Evolutionary conservation across 306 rosid genomes (phyloP).

Genomic region (Elaeagnus macrophylla): DNA sequence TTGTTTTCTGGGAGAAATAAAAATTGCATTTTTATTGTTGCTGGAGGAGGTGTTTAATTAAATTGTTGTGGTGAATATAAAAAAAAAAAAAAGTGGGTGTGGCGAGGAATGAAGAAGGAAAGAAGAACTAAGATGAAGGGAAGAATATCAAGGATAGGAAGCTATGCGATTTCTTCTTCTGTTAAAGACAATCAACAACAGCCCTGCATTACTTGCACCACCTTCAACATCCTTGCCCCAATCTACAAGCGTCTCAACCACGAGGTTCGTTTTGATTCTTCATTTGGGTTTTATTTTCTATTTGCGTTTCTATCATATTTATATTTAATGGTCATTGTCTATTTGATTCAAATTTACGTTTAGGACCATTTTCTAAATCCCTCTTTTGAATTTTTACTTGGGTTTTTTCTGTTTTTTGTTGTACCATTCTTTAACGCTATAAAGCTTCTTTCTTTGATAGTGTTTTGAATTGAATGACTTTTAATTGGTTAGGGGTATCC

Average conservation of each 20-base stretch:
- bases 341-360: not conserved
- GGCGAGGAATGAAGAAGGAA: constrained; percentile 35
- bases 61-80: not conserved
- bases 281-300: not conserved
- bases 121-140: constrained; percentile 57
- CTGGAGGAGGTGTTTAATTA: not conserved
- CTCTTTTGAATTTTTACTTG: not conserved
- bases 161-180: constrained; percentile 71
- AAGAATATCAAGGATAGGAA: constrained; percentile 65
- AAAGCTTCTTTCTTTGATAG: not conserved
- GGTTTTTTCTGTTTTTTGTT: not conserved
- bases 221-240: constrained; percentile 94
- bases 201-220: constrained; percentile 81
- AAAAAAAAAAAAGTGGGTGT: constrained; percentile 1
- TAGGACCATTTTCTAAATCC: not conserved
- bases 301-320: not conserved
- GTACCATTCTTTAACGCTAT: not conserved
- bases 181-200: constrained; percentile 54
- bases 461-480: not conserved
- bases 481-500: not conserved
- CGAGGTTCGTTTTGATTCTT: constrained; percentile 35
- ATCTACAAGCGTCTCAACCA: constrained; percentile 77
- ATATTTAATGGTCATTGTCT: not conserved
- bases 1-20: not conserved
- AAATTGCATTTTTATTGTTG: no score